A percentile compares a stretch with the other conserved stretches of the same genome.
These are phyloP conservation scores for Fusarium veterinarium DNA, from an alignment of 2,329 filamentous ascomycete species.

Conservation along the genomic window DNA sequence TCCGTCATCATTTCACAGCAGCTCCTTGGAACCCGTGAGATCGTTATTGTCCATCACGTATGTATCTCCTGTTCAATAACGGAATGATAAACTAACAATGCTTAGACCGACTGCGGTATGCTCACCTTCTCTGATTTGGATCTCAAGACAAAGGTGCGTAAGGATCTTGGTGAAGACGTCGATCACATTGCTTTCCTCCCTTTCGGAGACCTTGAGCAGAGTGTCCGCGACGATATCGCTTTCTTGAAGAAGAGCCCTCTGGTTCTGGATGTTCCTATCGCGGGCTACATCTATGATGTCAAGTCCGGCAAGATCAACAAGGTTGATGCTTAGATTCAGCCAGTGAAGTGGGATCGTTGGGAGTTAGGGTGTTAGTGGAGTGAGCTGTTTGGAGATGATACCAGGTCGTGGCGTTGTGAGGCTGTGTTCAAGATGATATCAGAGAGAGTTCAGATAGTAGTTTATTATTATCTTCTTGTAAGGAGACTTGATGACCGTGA, in stretches of 20 bases:
- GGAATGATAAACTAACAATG: no score
- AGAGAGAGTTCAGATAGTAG: not conserved
- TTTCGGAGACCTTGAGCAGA: constrained; percentile 71
- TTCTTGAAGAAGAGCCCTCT: constrained; percentile 70
- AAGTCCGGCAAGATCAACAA: constrained; percentile 70
- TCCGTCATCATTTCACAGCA: constrained; percentile 84
- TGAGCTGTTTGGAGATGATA: not conserved
- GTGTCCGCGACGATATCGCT: constrained; percentile 73
- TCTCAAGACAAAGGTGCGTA: constrained; percentile 64
- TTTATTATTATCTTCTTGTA: not conserved
- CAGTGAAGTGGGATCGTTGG: not conserved
- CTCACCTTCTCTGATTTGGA: constrained; percentile 72
- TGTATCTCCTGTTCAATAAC: not conserved
- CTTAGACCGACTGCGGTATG: constrained; percentile 63
- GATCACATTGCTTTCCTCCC: constrained; percentile 72
- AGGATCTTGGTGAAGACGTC: constrained; percentile 66
- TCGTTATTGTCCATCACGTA: constrained; percentile 77
- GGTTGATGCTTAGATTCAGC: constrained; percentile 23
- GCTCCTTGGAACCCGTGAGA: constrained; percentile 79
- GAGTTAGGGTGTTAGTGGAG: no score
- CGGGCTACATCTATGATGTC: constrained; percentile 83
- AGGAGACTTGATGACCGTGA: not conserved
- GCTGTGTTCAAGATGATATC: not conserved
- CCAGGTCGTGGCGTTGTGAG: not conserved
- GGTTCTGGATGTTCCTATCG: constrained; percentile 72